phyloP scores from a whole-genome alignment of 805 yeast genomes.

The Alloascoidea hylecoeti region DNA sequence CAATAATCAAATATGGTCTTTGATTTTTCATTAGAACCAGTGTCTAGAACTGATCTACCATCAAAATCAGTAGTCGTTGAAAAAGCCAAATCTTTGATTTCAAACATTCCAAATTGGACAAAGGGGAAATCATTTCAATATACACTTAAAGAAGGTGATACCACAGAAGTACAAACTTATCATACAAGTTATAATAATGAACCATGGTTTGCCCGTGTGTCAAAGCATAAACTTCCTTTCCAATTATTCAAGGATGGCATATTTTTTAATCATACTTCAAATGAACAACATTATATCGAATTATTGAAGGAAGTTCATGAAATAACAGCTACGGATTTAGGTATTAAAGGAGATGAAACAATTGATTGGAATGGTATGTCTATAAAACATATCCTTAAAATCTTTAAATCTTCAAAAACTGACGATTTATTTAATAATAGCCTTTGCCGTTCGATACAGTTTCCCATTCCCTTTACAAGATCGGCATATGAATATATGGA shows the following conservation, averaged over 20 bases:
- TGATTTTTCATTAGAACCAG: no score
- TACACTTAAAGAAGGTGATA: slow-evolving; percentile 92
- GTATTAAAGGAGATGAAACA: neutral
- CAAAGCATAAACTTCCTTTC: slow-evolving; percentile 16
- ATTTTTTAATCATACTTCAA: slow-evolving; percentile 20
- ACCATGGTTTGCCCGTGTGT: slow-evolving; percentile 22
- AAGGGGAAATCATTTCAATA: slow-evolving; percentile 92
- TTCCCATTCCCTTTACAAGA: slow-evolving; percentile 18
- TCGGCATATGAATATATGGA: slow-evolving; percentile 21
- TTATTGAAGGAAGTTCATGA: slow-evolving; percentile 12
- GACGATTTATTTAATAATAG: no score
- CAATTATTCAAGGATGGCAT: slow-evolving; percentile 14
- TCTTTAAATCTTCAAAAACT: no score
- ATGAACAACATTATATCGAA: slow-evolving; percentile 22
- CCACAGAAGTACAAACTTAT: slow-evolving; percentile 57
- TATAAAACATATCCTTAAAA: no score
- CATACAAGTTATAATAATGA: slow-evolving; percentile 11
- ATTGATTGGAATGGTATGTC: neutral
- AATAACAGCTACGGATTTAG: neutral
- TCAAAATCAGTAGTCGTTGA: no score
- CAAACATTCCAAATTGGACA: no score
- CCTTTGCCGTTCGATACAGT: slow-evolving; percentile 14
- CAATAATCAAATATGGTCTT: no score
- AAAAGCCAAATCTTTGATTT: no score
- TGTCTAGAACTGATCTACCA: no score